Evolutionary conservation across 75 land plant species (phyloP).

Genomic region (Sequoia sempervirens): DNA sequence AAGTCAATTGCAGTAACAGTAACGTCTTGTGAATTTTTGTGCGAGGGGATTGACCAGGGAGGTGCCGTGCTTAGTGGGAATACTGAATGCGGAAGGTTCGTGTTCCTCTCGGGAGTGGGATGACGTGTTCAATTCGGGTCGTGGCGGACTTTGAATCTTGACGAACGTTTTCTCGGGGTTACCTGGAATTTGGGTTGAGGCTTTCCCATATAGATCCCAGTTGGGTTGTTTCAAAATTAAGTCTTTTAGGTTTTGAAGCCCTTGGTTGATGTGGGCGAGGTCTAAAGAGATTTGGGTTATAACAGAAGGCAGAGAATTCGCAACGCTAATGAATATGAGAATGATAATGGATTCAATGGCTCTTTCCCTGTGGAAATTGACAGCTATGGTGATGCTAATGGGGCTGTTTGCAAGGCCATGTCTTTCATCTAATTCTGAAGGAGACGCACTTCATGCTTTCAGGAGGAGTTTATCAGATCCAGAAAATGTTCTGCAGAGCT

Average conservation of each 20-base stretch:
- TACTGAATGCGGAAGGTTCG: neutral
- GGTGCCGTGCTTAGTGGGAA: neutral
- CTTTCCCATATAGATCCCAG: neutral
- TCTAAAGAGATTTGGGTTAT: neutral
- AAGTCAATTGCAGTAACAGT: slow-evolving; percentile 3
- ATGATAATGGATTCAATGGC: neutral
- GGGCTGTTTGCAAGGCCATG: neutral
- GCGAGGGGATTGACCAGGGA: neutral
- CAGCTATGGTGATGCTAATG: neutral
- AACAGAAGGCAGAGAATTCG: neutral
- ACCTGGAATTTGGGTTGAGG: neutral
- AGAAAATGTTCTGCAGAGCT: slow-evolving; percentile 86
- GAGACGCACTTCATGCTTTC: slow-evolving; percentile 83
- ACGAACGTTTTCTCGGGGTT: neutral
- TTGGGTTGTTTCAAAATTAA: neutral
- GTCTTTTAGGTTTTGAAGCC: neutral
- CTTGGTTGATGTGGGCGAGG: neutral
- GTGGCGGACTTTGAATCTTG: neutral
- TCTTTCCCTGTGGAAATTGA: neutral
- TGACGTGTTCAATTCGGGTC: neutral
- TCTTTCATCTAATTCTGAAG: slow-evolving; percentile 45
- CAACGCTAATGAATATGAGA: neutral
- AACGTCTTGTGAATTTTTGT: neutral
- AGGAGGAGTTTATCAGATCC: slow-evolving; percentile 82
- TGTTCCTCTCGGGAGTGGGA: neutral